phyloP scores from a whole-genome alignment of 306 rosid genomes.

The Rosa persica region DNA sequence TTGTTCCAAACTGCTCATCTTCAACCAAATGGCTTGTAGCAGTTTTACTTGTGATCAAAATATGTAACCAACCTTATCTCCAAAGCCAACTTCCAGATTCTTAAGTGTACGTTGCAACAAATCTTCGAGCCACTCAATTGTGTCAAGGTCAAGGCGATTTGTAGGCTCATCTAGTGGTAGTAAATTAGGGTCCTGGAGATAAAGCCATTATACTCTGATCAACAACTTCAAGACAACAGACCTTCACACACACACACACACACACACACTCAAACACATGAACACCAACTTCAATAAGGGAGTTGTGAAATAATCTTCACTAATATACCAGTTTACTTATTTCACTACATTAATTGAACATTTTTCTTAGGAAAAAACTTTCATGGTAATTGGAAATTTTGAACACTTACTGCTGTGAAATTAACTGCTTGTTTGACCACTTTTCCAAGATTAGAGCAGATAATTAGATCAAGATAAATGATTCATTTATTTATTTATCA shows the following conservation, averaged over 20 bases:
- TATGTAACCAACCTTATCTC: slow-evolving; percentile 59
- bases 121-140: slow-evolving; percentile 98
- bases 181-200: slow-evolving; percentile 87
- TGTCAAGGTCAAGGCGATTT: slow-evolving; percentile 95
- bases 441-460: not conserved
- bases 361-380: not conserved
- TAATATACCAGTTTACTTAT: not conserved
- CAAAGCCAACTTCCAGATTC: slow-evolving; percentile 79
- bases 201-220: slow-evolving; percentile 20
- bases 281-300: not conserved
- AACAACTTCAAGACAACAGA: not conserved
- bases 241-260: not conserved
- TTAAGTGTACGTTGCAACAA: slow-evolving; percentile 58
- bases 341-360: not conserved
- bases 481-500: not conserved
- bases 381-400: not conserved
- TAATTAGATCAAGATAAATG: not conserved
- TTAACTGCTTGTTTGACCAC: not conserved
- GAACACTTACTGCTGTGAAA: not conserved
- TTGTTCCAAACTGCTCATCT: no score
- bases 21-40: not conserved
- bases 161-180: slow-evolving; percentile 92
- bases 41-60: slow-evolving; percentile 11
- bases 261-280: no score
- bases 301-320: not conserved